These are phyloP conservation scores for Phytophthora sojae DNA, from an alignment of 352 stramenopile genomes.

Conservation along the genomic window DNA sequence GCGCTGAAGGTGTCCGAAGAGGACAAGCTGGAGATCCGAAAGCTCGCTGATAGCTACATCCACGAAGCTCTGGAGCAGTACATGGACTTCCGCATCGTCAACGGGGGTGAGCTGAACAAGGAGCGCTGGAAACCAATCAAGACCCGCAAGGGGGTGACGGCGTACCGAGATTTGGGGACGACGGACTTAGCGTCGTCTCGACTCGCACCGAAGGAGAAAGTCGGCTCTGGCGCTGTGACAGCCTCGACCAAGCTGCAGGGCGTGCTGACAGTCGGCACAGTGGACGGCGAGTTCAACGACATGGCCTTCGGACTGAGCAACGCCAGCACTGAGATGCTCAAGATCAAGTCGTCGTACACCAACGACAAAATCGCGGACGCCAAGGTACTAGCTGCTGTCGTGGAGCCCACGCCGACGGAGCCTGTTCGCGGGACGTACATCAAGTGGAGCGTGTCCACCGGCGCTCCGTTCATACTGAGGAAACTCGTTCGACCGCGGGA, in stretches of 20 bases:
- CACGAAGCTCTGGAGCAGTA: conserved; percentile 50
- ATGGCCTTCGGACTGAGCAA: conserved; percentile 48
- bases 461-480: conserved; percentile 37
- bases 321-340: conserved; percentile 33
- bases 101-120: conserved; percentile 39
- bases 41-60: conserved; percentile 38
- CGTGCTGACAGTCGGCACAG: conserved; percentile 33
- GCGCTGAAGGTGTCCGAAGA: conserved; percentile 41
- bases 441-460: conserved; percentile 50
- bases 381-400: conserved; percentile 53
- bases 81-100: conserved; percentile 38
- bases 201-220: conserved; percentile 26
- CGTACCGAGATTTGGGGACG: conserved; percentile 38
- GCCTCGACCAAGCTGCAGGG: conserved; percentile 38
- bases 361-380: conserved; percentile 58
- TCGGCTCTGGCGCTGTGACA: conserved; percentile 33
- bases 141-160: conserved; percentile 29
- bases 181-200: conserved; percentile 23
- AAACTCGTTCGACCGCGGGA: conserved; percentile 53
- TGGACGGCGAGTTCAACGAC: conserved; percentile 46
- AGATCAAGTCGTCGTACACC: conserved; percentile 55
- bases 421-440: conserved; percentile 49
- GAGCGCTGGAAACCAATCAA: conserved; percentile 54
- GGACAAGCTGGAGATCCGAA: conserved; percentile 36
- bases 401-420: conserved; percentile 41